Base-by-base conservation (phyloP, 768 basidiomycete genomes). In the Chalciporus sphaerocephalus region DNA sequence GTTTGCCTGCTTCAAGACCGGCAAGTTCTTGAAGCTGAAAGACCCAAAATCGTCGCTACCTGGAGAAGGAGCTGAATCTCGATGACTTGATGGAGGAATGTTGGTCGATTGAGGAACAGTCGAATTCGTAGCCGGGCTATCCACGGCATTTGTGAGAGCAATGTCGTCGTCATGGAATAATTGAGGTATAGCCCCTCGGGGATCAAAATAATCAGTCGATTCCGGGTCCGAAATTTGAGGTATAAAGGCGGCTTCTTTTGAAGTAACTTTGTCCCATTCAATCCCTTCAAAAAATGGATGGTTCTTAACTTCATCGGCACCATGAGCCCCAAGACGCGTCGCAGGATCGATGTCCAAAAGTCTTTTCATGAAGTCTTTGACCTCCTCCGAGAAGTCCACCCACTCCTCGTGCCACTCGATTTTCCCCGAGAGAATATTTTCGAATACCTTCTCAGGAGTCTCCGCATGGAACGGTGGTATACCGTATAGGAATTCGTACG, bases 151-250 rank as follows among this genome's bases (percentile, higher is more conserved):
- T n/a, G 81, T 69, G 41, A 82, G 63, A 42, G 79, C 68, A 52
- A 80, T 59, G 40, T 92, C 91, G 38, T 94, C 91, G 47, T 97
- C 95, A 38, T 92, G 86, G 76, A 98, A 96, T 27, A 90, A 69
- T 59, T 92, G 89, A 23, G 85, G 81, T 35, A 89, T 81, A 13
- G 95, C 95, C 4, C 96, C 96, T 35, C 96, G 84, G 50, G 93
- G 81, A 69, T 99, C 96, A 58, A 99, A 99, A 69, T 99, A 99
- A 65, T 99, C 96, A n/a, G 96, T 99, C 17, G 92, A 95, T 69
- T 97, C 94, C 4, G 94, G 93, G 66, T 98, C 94, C 12, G 87
- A 80, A 25, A 96, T 82, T 60, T 93, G 87, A 38, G 96, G 96
- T 41, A 98, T 92, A 70, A 99, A 99, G 24, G 86, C 89, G 9